Conservation (phyloP, 345 rosid species). For the Salix purpurea region DNA sequence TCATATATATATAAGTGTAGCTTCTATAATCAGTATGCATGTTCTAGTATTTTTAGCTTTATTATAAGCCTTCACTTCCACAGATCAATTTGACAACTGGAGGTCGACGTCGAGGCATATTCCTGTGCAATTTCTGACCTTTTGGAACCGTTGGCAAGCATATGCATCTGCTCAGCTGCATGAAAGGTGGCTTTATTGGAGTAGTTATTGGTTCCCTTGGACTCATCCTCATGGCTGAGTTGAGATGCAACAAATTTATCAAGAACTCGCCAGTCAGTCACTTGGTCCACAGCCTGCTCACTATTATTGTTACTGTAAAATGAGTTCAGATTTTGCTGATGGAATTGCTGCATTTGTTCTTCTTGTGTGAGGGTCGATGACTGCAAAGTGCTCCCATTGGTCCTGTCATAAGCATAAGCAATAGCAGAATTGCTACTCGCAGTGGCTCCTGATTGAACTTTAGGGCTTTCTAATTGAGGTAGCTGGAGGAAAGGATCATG, state of each 20-base stretch:
- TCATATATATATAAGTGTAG: slow-evolving; percentile 26
- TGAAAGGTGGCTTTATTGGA: slow-evolving; percentile 33
- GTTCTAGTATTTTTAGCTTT: slow-evolving; percentile 12
- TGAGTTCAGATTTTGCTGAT: slow-evolving; percentile 53
- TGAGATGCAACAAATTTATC: slow-evolving; percentile 98
- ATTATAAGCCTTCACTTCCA: slow-evolving; percentile 62
- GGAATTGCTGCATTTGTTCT: slow-evolving; percentile 40
- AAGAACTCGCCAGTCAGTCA: slow-evolving; percentile 90
- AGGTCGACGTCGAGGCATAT: slow-evolving; percentile 57
- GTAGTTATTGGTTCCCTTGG: slow-evolving; percentile 31
- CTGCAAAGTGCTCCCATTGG: slow-evolving; percentile 53
- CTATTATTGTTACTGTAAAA: slow-evolving; percentile 23
- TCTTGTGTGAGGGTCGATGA: slow-evolving; percentile 53
- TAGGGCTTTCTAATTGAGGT: slow-evolving; percentile 80
- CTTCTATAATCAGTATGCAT: slow-evolving; percentile 43
- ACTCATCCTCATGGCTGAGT: slow-evolving; percentile 73
- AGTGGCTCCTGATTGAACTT: slow-evolving; percentile 43
- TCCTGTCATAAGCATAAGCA: slow-evolving; percentile 41
- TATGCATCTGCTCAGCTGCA: slow-evolving; percentile 38
- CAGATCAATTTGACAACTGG: slow-evolving; percentile 74
- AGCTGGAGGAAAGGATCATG: slow-evolving; percentile 66
- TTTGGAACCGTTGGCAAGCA: slow-evolving; percentile 35
- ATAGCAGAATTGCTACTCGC: slow-evolving; percentile 42
- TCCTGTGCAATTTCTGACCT: slow-evolving; percentile 54
- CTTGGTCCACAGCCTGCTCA: slow-evolving; percentile 69